These are phyloP conservation scores for Acacia crassicarpa DNA, from an alignment of 306 rosid species.

Conservation along the genomic window DNA sequence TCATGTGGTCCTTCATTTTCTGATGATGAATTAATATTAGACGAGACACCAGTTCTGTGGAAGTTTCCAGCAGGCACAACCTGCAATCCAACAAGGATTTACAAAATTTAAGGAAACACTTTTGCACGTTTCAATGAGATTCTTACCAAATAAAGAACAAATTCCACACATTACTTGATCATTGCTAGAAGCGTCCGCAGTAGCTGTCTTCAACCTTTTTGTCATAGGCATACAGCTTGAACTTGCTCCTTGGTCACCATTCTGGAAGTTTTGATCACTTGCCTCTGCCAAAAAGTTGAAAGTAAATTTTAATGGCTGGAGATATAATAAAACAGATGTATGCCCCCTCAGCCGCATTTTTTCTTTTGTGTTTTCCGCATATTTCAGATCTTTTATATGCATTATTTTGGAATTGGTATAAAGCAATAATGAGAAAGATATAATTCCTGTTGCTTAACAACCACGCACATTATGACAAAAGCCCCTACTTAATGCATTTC, in stretches of 20 bases:
- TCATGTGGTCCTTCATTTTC: conserved; percentile 34
- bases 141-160: conserved; percentile 9
- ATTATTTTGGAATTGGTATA: not conserved
- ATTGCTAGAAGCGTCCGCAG: conserved; percentile 38
- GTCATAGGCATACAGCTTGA: conserved; percentile 43
- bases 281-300: conserved; percentile 47
- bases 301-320: not conserved
- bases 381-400: conserved; percentile 9
- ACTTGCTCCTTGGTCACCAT: conserved; percentile 45
- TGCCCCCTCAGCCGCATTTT: conserved; percentile 8
- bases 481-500: not conserved
- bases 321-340: conserved; percentile 8
- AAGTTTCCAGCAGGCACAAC: conserved; percentile 47
- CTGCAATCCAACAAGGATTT: conserved; percentile 38
- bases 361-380: not conserved
- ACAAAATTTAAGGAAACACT: conserved; percentile 26
- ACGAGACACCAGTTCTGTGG: conserved; percentile 35
- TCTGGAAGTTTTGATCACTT: conserved; percentile 80
- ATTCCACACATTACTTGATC: conserved; percentile 51
- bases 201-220: conserved; percentile 57
- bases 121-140: conserved; percentile 4
- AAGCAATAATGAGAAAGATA: not conserved
- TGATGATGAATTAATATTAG: conserved; percentile 29
- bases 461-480: not conserved
- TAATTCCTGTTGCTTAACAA: not conserved